Evolutionary conservation across 106 monocot species (phyloP).

Genomic region (Dendrobium huoshanense): DNA sequence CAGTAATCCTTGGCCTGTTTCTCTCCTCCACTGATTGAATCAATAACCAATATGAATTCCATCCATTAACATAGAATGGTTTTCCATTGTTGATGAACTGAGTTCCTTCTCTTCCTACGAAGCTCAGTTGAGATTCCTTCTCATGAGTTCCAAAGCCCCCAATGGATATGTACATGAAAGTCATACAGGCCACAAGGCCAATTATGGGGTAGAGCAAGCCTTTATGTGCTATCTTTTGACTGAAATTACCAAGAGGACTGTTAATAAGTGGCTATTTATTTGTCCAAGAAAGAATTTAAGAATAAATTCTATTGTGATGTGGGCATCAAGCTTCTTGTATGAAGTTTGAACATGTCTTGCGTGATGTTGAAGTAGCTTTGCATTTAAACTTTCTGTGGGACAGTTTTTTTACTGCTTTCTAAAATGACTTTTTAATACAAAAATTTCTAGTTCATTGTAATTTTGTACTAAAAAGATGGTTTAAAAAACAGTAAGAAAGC

Average conservation of each 20-base stretch:
- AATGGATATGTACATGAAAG: background rate
- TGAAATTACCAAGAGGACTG: background rate
- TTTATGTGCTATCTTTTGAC: background rate
- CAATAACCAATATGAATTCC: slow-evolving; percentile 20
- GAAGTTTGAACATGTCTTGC: no score
- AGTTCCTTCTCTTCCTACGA: slow-evolving; percentile 9
- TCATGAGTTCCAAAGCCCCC: background rate
- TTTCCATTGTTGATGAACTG: slow-evolving; percentile 7
- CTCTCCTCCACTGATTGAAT: background rate
- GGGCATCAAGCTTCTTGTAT: no score
- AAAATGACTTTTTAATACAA: no score
- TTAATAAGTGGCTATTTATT: background rate
- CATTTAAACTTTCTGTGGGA: no score
- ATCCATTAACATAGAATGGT: slow-evolving; percentile 18
- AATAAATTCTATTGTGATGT: no score
- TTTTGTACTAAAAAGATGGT: no score
- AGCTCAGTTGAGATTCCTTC: background rate
- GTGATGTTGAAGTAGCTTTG: no score
- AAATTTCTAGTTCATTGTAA: no score
- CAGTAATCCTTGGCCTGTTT: background rate
- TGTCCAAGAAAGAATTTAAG: no score
- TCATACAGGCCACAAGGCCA: background rate
- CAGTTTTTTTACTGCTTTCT: no score
- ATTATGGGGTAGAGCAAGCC: background rate
- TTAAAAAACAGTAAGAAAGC: no score